Evolutionary conservation across 768 basidiomycete genomes (phyloP).

Genomic region (Boletus huronensis): DNA sequence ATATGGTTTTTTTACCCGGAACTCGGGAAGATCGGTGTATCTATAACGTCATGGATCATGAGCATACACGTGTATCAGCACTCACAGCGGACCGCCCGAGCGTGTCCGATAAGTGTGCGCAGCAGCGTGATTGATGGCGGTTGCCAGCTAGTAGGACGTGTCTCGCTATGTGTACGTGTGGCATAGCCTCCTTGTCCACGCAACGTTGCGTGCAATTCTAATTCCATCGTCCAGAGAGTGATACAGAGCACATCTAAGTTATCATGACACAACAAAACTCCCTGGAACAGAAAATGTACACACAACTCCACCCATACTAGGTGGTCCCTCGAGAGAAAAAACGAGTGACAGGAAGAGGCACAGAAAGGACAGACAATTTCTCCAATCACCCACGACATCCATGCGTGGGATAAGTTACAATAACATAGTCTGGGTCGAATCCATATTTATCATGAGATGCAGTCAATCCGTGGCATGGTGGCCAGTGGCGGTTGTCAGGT

Average conservation of each 20-base stretch:
- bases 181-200: too few relatives aligned
- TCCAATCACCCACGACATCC: slow-evolving; percentile 1
- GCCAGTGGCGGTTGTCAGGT: slow-evolving; percentile 2
- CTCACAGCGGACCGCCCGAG: neutral
- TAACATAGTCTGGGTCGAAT: slow-evolving; percentile 20
- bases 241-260: neutral
- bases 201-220: neutral
- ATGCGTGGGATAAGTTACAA: slow-evolving; percentile 10
- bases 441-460: slow-evolving; percentile 21
- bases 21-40: slow-evolving; percentile 6
- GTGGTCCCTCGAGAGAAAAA: slow-evolving; percentile 9
- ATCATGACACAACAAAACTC: slow-evolving; percentile 14
- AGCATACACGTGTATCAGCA: neutral
- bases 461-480: slow-evolving; percentile 10
- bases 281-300: slow-evolving; percentile 6
- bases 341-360: slow-evolving; percentile 9
- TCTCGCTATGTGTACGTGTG: slow-evolving; percentile 3
- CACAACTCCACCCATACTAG: slow-evolving; percentile 2
- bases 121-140: neutral
- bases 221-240: neutral
- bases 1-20: neutral
- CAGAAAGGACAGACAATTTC: slow-evolving; percentile 12
- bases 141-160: too few relatives aligned
- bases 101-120: neutral
- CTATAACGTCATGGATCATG: neutral